phyloP scores from a whole-genome alignment of 345 rosid genomes.

The Dimocarpus longan region DNA sequence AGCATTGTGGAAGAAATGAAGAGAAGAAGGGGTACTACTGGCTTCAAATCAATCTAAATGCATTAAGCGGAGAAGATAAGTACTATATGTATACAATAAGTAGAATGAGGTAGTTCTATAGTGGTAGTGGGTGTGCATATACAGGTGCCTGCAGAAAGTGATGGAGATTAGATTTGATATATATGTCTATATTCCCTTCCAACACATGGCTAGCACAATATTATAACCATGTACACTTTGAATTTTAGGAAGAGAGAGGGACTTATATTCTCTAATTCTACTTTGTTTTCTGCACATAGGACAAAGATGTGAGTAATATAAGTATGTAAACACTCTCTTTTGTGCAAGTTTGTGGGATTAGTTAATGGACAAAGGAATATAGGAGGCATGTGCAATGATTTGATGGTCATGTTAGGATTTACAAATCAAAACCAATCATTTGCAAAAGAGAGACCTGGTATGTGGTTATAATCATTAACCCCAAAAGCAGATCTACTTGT shows the following conservation, averaged over 20 bases:
- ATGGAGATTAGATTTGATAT: not conserved
- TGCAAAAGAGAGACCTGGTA: conserved; percentile 19
- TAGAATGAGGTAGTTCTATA: conserved; percentile 8
- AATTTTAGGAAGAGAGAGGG: conserved; percentile 8
- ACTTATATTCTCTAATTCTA: not conserved
- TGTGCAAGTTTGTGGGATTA: conserved; percentile 14
- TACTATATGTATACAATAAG: not conserved
- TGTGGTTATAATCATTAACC: conserved; percentile 12
- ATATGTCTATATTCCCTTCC: not conserved
- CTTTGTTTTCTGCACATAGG: not conserved
- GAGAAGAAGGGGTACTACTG: not conserved
- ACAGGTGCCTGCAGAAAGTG: not conserved
- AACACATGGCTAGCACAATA: conserved; percentile 29
- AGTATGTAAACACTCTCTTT: not conserved
- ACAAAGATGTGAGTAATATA: conserved; percentile 10
- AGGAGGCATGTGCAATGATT: conserved; percentile 53
- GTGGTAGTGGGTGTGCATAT: no score
- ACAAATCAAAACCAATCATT: conserved; percentile 38
- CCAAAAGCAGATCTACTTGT: not conserved
- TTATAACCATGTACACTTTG: conserved; percentile 11
- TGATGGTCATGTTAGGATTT: conserved; percentile 34
- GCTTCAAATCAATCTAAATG: not conserved
- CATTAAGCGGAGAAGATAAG: not conserved
- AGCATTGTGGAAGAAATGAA: not conserved
- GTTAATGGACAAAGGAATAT: conserved; percentile 17